Evolutionary conservation across 176 grass and related monocot species (phyloP).

Genomic region (Dendrocalamus sinicus): DNA sequence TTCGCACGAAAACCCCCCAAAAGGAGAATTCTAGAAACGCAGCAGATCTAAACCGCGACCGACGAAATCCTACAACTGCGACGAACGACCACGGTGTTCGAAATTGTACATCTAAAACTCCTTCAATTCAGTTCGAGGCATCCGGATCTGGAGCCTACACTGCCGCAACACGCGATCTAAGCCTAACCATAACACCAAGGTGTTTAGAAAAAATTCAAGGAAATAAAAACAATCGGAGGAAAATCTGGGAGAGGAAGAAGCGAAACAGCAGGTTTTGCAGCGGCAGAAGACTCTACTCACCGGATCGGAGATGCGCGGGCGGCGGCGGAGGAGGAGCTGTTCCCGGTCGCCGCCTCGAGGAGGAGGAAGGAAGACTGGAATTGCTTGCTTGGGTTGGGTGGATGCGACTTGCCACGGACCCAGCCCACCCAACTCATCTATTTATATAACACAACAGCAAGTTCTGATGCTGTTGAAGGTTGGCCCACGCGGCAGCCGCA

Average conservation of each 20-base stretch:
- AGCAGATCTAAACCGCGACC: slow-evolving; percentile 6
- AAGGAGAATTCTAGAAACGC: neutral
- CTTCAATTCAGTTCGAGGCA: no score
- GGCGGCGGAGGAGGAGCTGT: no score
- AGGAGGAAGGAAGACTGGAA: neutral
- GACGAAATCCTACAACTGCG: neutral
- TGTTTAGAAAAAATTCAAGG: neutral
- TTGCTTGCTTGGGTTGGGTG: neutral
- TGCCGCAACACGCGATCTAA: neutral
- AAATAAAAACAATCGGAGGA: neutral
- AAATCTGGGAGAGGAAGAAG: neutral
- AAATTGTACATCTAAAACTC: neutral
- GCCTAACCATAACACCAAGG: neutral
- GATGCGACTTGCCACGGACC: neutral
- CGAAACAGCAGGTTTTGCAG: neutral
- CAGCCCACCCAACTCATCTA: neutral
- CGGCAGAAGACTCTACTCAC: neutral
- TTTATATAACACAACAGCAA: neutral
- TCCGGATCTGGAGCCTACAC: neutral
- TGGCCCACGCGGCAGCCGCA: no score
- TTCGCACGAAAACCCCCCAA: no score
- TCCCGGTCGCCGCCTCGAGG: neutral
- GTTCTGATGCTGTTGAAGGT: no score
- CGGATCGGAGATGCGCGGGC: neutral
- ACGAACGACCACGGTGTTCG: neutral